Conservation (phyloP, 208 protist species). For the Acanthamoeba quina region DNA sequence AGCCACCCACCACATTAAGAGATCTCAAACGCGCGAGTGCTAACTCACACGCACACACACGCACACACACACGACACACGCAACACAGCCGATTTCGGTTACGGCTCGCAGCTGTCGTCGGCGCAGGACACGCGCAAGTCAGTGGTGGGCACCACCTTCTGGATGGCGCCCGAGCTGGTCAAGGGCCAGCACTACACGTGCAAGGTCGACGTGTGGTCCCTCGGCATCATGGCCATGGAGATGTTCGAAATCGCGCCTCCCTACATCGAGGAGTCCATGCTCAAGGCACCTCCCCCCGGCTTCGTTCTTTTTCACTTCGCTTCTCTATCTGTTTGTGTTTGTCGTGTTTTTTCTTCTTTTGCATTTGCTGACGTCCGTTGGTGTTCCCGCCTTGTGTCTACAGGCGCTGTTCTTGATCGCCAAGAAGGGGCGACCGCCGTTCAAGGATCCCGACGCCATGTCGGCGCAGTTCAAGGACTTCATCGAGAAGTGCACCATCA, state of each 20-base stretch:
- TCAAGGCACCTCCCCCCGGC: conserved; percentile 18
- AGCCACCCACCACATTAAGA: background rate
- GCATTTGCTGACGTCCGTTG: background rate
- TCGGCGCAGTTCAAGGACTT: conserved; percentile 69
- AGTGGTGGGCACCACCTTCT: conserved; percentile 90
- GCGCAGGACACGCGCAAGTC: conserved; percentile 87
- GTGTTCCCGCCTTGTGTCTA: background rate
- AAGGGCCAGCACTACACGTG: conserved; percentile 71
- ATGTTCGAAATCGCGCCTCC: conserved; percentile 56
- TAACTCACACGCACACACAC: background rate
- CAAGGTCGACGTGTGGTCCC: conserved; percentile 48
- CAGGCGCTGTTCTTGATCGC: conserved; percentile 68
- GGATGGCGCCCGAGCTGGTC: conserved; percentile 88
- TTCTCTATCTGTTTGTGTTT: background rate
- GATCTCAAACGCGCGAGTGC: no score
- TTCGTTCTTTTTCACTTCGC: background rate
- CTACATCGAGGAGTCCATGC: conserved; percentile 64
- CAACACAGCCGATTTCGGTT: conserved; percentile 91
- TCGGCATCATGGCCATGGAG: conserved; percentile 66
- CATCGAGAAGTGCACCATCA: conserved; percentile 64
- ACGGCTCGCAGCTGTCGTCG: conserved; percentile 87
- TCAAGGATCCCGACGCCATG: conserved; percentile 57
- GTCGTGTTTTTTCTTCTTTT: background rate
- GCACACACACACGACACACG: background rate
- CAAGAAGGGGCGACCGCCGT: conserved; percentile 56